Percentiles rank a stretch among this genome's conserved stretches.
Evolutionary conservation across 176 grass and related monocot genomes (phyloP).

Genomic region (Cenchrus purpureus): DNA sequence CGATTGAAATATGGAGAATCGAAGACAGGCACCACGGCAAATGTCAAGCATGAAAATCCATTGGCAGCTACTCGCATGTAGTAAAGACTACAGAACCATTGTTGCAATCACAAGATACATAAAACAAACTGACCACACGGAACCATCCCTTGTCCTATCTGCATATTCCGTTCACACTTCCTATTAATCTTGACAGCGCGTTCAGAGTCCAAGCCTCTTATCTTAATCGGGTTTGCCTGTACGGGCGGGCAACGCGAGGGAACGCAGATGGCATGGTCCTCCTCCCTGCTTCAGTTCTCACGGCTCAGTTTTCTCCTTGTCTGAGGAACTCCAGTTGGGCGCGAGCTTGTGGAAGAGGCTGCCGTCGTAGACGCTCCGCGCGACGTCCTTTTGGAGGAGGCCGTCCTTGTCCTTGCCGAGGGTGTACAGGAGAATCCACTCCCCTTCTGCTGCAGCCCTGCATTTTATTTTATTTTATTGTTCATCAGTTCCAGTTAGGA

Average conservation of each 20-base stretch:
- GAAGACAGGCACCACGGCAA: not conserved
- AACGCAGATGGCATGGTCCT: too few relatives aligned
- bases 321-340: not conserved
- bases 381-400: conserved; percentile 67
- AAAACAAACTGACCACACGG: not conserved
- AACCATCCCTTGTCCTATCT: conserved; percentile 3
- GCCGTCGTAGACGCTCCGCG: conserved; percentile 67
- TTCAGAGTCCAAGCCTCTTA: conserved; percentile 2
- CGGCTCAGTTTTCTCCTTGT: conserved; percentile 31
- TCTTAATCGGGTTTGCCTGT: not conserved
- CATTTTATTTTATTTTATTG: not conserved
- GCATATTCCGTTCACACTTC: conserved; percentile 35
- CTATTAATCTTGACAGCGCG: not conserved
- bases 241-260: not conserved
- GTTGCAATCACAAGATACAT: not conserved
- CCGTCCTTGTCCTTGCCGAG: conserved; percentile 82
- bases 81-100: not conserved
- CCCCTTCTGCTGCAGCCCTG: conserved; percentile 51
- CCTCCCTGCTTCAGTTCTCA: not conserved
- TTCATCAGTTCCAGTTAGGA: too few relatives aligned
- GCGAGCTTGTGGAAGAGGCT: conserved; percentile 63
- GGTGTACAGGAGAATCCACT: conserved; percentile 67
- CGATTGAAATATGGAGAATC: not conserved
- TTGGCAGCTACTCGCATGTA: not conserved
- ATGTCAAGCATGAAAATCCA: conserved; percentile 4